Evolutionary conservation across 2,329 filamentous ascomycete species (phyloP).

Genomic region (Westerdykella sp.): DNA sequence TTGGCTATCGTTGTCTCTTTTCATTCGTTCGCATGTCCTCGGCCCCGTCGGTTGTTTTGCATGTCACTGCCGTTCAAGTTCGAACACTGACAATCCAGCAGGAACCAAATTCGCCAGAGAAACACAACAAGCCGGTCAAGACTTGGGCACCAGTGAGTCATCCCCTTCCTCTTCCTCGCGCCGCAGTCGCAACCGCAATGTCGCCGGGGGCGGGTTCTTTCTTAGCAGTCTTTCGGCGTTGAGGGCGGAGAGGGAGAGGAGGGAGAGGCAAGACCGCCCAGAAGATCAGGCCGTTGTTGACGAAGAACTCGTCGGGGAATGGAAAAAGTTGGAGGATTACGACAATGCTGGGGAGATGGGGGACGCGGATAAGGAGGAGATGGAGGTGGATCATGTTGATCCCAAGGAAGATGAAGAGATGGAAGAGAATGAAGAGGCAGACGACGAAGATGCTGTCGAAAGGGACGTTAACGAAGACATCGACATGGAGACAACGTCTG

Average conservation of each 20-base stretch:
- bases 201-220: conserved; percentile 21
- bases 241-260: conserved; percentile 15
- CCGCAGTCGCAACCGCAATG: background rate
- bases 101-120: conserved; percentile 27
- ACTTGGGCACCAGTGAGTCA: conserved; percentile 33
- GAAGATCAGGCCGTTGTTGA: background rate
- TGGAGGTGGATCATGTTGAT: too few relatives aligned
- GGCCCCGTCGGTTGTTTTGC: background rate
- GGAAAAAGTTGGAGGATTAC: background rate
- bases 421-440: too few relatives aligned
- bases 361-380: too few relatives aligned
- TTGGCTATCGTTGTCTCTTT: too few relatives aligned
- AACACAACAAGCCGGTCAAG: conserved; percentile 23
- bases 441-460: too few relatives aligned
- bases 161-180: conserved; percentile 3
- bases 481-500: too few relatives aligned
- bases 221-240: conserved; percentile 19
- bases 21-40: conserved; percentile 6
- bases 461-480: too few relatives aligned
- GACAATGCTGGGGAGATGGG: background rate
- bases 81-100: conserved; percentile 9
- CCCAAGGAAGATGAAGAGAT: too few relatives aligned
- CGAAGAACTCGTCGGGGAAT: background rate
- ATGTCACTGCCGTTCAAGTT: background rate
- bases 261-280: conserved; percentile 7